A percentile compares a stretch with the other conserved stretches of the same genome.
Evolutionary conservation across 106 monocot genomes (phyloP).

Genomic region (Agapanthus africanus): DNA sequence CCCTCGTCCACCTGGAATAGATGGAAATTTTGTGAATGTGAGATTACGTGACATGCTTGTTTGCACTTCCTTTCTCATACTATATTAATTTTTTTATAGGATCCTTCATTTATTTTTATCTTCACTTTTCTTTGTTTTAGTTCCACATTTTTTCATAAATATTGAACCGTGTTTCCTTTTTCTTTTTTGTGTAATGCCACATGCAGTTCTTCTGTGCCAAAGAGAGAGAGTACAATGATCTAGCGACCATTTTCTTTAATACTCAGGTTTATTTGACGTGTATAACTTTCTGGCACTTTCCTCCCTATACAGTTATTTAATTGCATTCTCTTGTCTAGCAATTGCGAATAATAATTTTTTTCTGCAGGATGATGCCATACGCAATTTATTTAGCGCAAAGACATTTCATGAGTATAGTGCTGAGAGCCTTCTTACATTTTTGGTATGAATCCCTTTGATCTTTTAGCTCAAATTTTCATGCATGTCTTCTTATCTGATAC

Average conservation of each 20-base stretch:
- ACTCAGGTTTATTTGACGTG: constrained; percentile 58
- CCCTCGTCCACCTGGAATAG: constrained; percentile 84
- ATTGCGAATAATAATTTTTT: constrained; percentile 7
- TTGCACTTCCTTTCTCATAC: not conserved
- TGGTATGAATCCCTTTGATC: constrained; percentile 44
- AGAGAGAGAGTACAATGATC: constrained; percentile 92
- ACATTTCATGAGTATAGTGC: constrained; percentile 98
- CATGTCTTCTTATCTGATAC: not conserved
- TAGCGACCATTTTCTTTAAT: constrained; percentile 98
- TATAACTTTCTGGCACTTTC: not conserved
- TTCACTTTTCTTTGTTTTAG: not conserved
- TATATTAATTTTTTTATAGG: not conserved
- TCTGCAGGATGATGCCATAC: constrained; percentile 95
- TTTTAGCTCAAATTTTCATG: constrained; percentile 2
- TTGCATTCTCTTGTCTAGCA: not conserved
- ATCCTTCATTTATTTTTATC: not conserved
- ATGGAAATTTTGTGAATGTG: constrained; percentile 97
- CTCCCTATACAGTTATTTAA: not conserved
- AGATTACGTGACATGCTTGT: constrained; percentile 14
- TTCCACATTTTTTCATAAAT: not conserved
- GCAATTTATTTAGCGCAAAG: constrained; percentile 98
- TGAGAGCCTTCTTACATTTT: constrained; percentile 85
- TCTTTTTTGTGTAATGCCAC: not conserved
- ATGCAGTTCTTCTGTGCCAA: constrained; percentile 84
- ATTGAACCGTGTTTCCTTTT: constrained; percentile 4